A percentile compares a stretch with the other conserved stretches of the same genome.
These are phyloP conservation scores for Pseudognaphalium luteoalbum DNA, from an alignment of 129 eudicot species.

Conservation along the genomic window DNA sequence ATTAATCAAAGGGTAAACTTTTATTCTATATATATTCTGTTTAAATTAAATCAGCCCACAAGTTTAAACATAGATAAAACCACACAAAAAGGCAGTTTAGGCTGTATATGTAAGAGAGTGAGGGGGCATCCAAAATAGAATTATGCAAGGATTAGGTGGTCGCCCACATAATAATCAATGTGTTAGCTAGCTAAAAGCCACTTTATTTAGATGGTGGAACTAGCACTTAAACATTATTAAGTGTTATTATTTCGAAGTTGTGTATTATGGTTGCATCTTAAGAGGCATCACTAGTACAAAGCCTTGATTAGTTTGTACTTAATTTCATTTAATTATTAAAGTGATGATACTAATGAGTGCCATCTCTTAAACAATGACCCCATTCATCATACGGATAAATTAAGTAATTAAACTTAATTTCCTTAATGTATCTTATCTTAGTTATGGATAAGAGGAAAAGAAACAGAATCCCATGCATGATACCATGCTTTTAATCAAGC, in stretches of 20 bases:
- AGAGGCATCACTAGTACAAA: conserved; percentile 4
- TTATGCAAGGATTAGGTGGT: background rate
- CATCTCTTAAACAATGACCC: conserved; percentile 13
- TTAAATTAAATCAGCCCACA: background rate
- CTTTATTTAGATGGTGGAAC: background rate
- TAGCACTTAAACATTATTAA: background rate
- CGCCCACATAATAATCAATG: conserved; percentile 7
- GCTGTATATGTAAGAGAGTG: background rate
- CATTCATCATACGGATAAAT: background rate
- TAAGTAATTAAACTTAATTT: background rate
- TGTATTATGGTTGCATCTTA: background rate
- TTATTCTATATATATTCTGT: background rate
- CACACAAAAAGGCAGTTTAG: background rate
- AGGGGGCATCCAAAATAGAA: background rate
- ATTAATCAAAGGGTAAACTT: background rate
- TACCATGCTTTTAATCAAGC: too few relatives aligned
- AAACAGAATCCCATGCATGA: too few relatives aligned
- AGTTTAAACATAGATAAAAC: background rate
- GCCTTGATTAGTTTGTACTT: background rate
- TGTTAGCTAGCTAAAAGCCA: background rate
- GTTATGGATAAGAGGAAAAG: background rate
- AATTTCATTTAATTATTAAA: background rate
- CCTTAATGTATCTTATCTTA: background rate
- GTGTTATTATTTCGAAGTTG: background rate
- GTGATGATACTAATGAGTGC: background rate